phyloP scores from a whole-genome alignment of 192 early-diverging fungal species.

The Rhizoclosmatium sp. region DNA sequence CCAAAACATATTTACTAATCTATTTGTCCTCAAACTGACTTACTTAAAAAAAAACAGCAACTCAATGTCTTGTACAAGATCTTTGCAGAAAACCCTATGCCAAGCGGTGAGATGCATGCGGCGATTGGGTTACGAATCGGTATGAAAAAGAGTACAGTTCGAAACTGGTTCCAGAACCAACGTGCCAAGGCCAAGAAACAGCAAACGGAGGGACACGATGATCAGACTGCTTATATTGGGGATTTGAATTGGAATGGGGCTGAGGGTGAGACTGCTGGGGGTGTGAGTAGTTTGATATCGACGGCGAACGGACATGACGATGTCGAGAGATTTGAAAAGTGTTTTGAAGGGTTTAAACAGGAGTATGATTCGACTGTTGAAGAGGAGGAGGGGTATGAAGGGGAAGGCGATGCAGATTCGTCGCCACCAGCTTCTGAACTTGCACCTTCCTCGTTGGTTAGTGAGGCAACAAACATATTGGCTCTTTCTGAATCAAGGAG shows the following conservation, averaged over 20 bases:
- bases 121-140: slow-evolving; percentile 64
- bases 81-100: slow-evolving; percentile 74
- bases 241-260: background rate
- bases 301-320: background rate
- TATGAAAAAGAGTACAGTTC: slow-evolving; percentile 79
- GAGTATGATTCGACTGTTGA: background rate
- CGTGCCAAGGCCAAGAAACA: slow-evolving; percentile 74
- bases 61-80: slow-evolving; percentile 74
- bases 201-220: slow-evolving; percentile 12
- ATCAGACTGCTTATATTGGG: background rate
- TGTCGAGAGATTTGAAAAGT: background rate
- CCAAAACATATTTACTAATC: background rate
- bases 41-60: slow-evolving; percentile 57
- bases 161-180: slow-evolving; percentile 88
- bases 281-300: background rate
- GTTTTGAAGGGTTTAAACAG: background rate
- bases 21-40: background rate
- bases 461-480: background rate
- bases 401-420: background rate
- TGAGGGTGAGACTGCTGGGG: background rate
- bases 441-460: background rate
- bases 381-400: background rate
- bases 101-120: slow-evolving; percentile 68
- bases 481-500: background rate
- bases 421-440: background rate